A percentile compares a stretch with the other conserved stretches of the same genome.
These are phyloP conservation scores for Venturia pyrina DNA, from an alignment of 2,329 filamentous ascomycete genomes.

Conservation along the genomic window DNA sequence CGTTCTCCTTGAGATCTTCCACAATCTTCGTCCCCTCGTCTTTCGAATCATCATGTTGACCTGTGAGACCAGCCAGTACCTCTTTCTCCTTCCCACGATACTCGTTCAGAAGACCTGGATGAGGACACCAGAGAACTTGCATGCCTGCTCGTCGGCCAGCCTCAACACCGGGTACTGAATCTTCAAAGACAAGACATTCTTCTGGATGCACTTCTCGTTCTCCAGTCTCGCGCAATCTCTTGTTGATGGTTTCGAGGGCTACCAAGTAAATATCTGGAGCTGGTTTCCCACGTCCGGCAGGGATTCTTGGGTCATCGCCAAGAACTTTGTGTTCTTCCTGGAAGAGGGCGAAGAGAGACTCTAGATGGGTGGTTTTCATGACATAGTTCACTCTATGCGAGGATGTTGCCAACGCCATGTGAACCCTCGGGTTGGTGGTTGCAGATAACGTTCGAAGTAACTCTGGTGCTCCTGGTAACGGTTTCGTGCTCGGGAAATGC, in stretches of 20 bases:
- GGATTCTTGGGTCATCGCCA: constrained; percentile 75
- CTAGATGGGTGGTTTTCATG: constrained; percentile 58
- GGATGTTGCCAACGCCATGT: constrained; percentile 81
- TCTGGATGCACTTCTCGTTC: constrained; percentile 59
- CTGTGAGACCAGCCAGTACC: constrained; percentile 74
- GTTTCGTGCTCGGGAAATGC: constrained; percentile 63
- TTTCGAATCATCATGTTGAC: constrained; percentile 52
- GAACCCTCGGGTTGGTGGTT: constrained; percentile 39
- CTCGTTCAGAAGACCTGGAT: constrained; percentile 65
- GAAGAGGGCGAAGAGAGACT: constrained; percentile 49
- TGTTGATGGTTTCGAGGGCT: constrained; percentile 77
- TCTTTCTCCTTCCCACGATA: constrained; percentile 67
- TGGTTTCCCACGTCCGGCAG: constrained; percentile 77
- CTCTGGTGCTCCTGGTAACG: constrained; percentile 66
- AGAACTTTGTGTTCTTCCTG: constrained; percentile 61
- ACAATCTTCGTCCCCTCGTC: constrained; percentile 27
- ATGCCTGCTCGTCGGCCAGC: constrained; percentile 84
- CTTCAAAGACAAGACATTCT: constrained; percentile 94
- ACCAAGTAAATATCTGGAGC: constrained; percentile 90
- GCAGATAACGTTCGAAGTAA: constrained; percentile 54
- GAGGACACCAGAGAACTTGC: constrained; percentile 88
- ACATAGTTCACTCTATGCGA: constrained; percentile 62
- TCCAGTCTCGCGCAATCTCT: constrained; percentile 48
- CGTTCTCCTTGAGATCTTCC: constrained; percentile 27
- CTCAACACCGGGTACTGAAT: constrained; percentile 88